Percentiles rank a stretch among this genome's conserved stretches.
Evolutionary conservation across 1,139 yeast genomes (phyloP).

Genomic region (Suhomyces coccinellae): DNA sequence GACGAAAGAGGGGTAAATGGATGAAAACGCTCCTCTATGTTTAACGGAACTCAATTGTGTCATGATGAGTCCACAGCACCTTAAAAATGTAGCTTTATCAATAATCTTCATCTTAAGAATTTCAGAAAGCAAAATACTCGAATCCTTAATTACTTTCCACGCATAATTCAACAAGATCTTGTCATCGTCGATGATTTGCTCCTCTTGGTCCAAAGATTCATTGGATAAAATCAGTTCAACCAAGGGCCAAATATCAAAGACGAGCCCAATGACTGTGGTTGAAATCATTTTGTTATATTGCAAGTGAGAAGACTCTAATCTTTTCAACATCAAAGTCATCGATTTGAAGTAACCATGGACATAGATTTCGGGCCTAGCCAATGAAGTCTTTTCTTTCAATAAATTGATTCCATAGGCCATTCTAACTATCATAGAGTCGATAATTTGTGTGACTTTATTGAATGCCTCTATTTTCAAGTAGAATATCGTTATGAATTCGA

Average conservation of each 20-base stretch:
- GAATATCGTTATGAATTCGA: constrained; percentile 48
- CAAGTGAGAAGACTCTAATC: constrained; percentile 3
- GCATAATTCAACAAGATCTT: constrained; percentile 70
- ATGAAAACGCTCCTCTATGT: constrained; percentile 89
- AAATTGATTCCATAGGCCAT: constrained; percentile 27
- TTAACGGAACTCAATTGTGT: constrained; percentile 71
- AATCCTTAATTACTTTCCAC: constrained; percentile 85
- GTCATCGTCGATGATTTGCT: constrained; percentile 25
- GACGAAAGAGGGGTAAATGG: constrained; percentile 78
- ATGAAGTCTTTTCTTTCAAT: constrained; percentile 24
- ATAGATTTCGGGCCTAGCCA: constrained; percentile 24
- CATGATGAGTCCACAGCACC: constrained; percentile 46
- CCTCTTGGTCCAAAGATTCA: constrained; percentile 34
- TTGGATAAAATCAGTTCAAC: constrained; percentile 59
- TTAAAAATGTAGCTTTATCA: constrained; percentile 14
- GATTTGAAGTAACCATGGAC: constrained; percentile 71
- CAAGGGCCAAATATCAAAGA: constrained; percentile 51
- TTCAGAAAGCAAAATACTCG: constrained; percentile 54
- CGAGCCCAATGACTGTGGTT: constrained; percentile 11
- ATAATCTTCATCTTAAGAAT: constrained; percentile 27
- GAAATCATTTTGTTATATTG: constrained; percentile 7
- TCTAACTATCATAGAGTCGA: constrained; percentile 31
- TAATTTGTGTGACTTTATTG: constrained; percentile 21
- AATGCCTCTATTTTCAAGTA: constrained; percentile 17
- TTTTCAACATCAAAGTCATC: constrained; percentile 40